Evolutionary conservation across 257 asterid species (phyloP), one percentile per base, ranked within the genome.

Genomic region (Verbascum thapsus): DNA sequence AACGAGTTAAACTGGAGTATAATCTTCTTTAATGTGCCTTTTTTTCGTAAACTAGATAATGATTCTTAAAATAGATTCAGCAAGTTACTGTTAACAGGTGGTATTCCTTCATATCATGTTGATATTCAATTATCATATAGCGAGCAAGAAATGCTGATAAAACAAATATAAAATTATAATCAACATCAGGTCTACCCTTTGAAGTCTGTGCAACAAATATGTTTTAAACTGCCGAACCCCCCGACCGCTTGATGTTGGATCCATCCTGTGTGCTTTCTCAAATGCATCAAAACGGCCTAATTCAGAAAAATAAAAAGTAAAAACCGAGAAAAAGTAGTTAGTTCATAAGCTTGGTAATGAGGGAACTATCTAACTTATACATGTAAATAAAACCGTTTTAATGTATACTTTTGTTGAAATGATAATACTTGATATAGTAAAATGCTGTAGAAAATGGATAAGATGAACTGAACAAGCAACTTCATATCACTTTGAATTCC

Each of bases 141-240:
- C 18, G 48, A 58, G 51, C 45, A 53, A 58, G 61, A 67, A 13
- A 63, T 54, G 57, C 17, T 53, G 48, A 42, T 55, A 15, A 48
- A 42, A 44, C 26, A 44, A 59, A 48, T 35, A 44, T 22, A 62
- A 56, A 67, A 70, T 54, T 15, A 50, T 65, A 70, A 72, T 39
- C 58, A 70, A 69, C 48, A 67, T 43, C 26, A 56, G 43, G 32
- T 64, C 47, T 76, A 85, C 99, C 95, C 52, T 77, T 84, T 85
- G 83, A 69, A 90, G 96, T 73, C 91, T 85, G 68, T 85, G 92
- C 35, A 87, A 72, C 61, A 94, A 83, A 76, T 85, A 84, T 47
- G 99, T 94, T 84, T 94, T 90, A 72, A 94, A 90, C 71, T 94
- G 99, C 34, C 99, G 91, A 77, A 94, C 94, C 55, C 99, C 99